These are phyloP conservation scores for Aspergillus bridgeri DNA, from an alignment of 495 filamentous ascomycete genomes.

Conservation along the genomic window DNA sequence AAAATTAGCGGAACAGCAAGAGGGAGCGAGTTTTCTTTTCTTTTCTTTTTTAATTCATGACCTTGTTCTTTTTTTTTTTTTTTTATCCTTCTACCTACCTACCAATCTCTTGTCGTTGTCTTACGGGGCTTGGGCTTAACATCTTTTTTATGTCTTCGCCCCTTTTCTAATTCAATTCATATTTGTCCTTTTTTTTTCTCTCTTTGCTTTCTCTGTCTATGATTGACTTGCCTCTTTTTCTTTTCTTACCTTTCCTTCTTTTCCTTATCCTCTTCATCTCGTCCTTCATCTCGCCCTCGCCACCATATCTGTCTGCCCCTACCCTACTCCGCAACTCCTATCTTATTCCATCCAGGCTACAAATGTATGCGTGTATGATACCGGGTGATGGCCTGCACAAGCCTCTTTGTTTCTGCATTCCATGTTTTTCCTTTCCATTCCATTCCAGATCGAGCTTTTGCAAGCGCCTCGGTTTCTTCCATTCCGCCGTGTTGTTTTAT, in stretches of 20 bases:
- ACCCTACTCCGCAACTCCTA: background rate
- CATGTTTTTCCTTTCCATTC: background rate
- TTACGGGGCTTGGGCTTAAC: background rate
- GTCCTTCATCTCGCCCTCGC: conserved; percentile 6
- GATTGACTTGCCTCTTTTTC: conserved; percentile 10
- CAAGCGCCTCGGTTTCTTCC: background rate
- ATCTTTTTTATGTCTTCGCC: background rate
- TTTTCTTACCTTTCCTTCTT: conserved; percentile 12
- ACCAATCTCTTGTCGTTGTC: background rate
- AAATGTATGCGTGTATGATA: background rate
- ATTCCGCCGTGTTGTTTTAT: background rate
- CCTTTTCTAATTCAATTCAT: background rate
- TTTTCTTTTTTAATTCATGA: background rate
- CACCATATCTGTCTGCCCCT: conserved; percentile 3
- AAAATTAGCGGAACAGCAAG: background rate
- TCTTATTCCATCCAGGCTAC: background rate
- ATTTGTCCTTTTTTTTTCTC: conserved; percentile 10
- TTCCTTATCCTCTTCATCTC: conserved; percentile 4
- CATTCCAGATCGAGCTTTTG: too few relatives aligned
- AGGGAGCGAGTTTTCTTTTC: too few relatives aligned
- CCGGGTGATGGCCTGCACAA: background rate
- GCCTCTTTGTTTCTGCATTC: too few relatives aligned
- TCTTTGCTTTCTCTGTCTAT: conserved; percentile 17
- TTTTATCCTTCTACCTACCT: conserved; percentile 1
- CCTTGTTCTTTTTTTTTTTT: conserved; percentile 4